These are phyloP conservation scores for Nematocida sp. DNA, from an alignment of 371 early-diverging fungal genomes.

Conservation along the genomic window DNA sequence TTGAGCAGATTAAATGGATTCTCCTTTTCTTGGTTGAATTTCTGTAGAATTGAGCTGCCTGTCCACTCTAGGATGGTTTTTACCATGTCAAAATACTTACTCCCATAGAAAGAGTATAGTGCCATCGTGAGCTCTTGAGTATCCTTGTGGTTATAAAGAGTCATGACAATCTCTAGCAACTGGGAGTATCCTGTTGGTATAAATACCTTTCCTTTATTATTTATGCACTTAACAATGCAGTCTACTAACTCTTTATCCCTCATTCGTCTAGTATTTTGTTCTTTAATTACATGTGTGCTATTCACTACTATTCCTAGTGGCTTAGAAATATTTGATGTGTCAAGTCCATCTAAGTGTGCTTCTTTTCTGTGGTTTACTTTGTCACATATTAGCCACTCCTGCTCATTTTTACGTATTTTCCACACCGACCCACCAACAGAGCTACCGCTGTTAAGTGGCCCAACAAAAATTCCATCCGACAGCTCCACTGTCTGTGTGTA, in stretches of 20 bases:
- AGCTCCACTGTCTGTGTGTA: constrained; percentile 84
- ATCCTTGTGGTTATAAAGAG: constrained; percentile 77
- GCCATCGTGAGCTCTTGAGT: constrained; percentile 71
- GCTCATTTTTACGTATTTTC: constrained; percentile 86
- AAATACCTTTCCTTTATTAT: constrained; percentile 78
- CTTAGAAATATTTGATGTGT: constrained; percentile 75
- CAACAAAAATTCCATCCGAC: constrained; percentile 79
- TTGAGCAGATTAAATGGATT: constrained; percentile 67
- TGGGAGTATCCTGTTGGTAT: constrained; percentile 83
- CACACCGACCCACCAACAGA: constrained; percentile 92
- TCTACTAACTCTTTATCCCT: constrained; percentile 60
- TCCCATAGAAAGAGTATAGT: constrained; percentile 53
- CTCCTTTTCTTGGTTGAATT: constrained; percentile 63
- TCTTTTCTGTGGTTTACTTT: constrained; percentile 91
- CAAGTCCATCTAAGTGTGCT: constrained; percentile 73
- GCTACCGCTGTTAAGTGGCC: constrained; percentile 87
- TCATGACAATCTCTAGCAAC: constrained; percentile 81
- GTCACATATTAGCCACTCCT: constrained; percentile 86
- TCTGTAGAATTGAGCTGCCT: constrained; percentile 59
- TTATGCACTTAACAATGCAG: constrained; percentile 72
- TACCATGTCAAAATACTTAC: constrained; percentile 65
- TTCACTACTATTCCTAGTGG: constrained; percentile 78
- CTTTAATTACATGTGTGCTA: constrained; percentile 75
- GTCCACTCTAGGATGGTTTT: constrained; percentile 71
- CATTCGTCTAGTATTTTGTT: constrained; percentile 58